Percentiles rank a stretch among this genome's conserved stretches.
These are phyloP conservation scores for Saturnispora besseyi DNA, from an alignment of 805 yeast genomes.

Conservation along the genomic window DNA sequence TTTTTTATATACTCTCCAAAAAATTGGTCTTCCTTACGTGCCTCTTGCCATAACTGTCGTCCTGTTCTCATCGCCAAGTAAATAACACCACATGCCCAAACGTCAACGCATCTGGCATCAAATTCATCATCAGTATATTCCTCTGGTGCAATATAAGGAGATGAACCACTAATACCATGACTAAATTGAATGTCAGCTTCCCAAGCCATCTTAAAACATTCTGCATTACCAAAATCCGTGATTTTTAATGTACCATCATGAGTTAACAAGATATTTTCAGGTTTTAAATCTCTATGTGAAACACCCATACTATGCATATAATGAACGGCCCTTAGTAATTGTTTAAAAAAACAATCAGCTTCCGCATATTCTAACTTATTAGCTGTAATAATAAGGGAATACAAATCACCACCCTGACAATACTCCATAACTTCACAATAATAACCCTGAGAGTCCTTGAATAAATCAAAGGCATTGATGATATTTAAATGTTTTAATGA, in stretches of 20 bases:
- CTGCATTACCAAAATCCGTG: conserved; percentile 83
- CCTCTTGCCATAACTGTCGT: conserved; percentile 83
- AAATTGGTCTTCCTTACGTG: conserved; percentile 73
- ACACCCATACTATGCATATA: conserved; percentile 90
- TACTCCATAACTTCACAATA: conserved; percentile 83
- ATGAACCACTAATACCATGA: conserved; percentile 75
- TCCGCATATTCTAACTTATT: conserved; percentile 76
- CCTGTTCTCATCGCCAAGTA: conserved; percentile 95
- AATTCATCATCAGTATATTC: conserved; percentile 57
- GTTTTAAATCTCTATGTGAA: conserved; percentile 82
- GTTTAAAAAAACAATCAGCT: conserved; percentile 84
- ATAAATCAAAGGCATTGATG: conserved; percentile 63
- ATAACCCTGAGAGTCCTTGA: conserved; percentile 75
- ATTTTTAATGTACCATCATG: conserved; percentile 67
- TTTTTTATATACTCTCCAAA: conserved; percentile 65
- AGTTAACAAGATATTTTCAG: conserved; percentile 73
- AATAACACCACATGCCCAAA: conserved; percentile 91
- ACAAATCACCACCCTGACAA: conserved; percentile 75
- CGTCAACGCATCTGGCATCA: conserved; percentile 76
- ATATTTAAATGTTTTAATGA: conserved; percentile 71
- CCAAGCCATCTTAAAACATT: conserved; percentile 81
- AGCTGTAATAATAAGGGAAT: conserved; percentile 61
- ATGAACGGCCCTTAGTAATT: conserved; percentile 69
- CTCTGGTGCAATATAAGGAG: conserved; percentile 90
- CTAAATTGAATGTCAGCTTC: conserved; percentile 60